These are phyloP conservation scores for Piloderma croceum DNA, from an alignment of 768 basidiomycete genomes.

Conservation along the genomic window DNA sequence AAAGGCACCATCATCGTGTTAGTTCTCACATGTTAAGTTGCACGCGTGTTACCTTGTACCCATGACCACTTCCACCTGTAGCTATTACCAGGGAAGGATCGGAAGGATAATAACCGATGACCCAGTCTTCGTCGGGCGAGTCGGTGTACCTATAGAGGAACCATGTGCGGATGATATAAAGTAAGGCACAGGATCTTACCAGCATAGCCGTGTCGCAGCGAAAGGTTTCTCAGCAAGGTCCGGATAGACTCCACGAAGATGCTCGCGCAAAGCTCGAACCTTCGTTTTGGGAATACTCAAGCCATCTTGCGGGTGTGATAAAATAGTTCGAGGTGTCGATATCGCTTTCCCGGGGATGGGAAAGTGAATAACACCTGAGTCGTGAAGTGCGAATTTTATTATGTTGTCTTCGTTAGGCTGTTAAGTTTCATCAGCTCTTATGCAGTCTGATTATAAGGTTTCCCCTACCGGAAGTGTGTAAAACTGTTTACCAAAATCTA, in stretches of 20 bases:
- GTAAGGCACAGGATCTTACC: slow-evolving; percentile 43
- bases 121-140: slow-evolving; percentile 80
- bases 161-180: slow-evolving; percentile 1
- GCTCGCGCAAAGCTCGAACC: slow-evolving; percentile 44
- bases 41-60: slow-evolving; percentile 57
- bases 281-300: slow-evolving; percentile 59
- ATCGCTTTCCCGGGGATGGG: slow-evolving; percentile 32
- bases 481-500: slow-evolving; percentile 70
- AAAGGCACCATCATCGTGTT: neutral
- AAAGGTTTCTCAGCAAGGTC: slow-evolving; percentile 71
- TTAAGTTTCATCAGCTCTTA: no score
- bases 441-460: no score
- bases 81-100: slow-evolving; percentile 67
- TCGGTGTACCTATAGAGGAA: slow-evolving; percentile 75
- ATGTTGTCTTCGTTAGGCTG: slow-evolving; percentile 66
- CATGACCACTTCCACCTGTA: slow-evolving; percentile 86
- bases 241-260: slow-evolving; percentile 63
- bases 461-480: slow-evolving; percentile 76
- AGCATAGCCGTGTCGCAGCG: slow-evolving; percentile 74
- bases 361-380: slow-evolving; percentile 65
- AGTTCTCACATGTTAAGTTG: slow-evolving; percentile 10
- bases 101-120: slow-evolving; percentile 69
- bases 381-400: slow-evolving; percentile 77
- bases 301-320: slow-evolving; percentile 53
- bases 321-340: slow-evolving; percentile 74